A percentile compares a stretch with the other conserved stretches of the same genome.
Conservation (phyloP, 2,329 filamentous ascomycete genomes). For the Botryotinia narcissicola region DNA sequence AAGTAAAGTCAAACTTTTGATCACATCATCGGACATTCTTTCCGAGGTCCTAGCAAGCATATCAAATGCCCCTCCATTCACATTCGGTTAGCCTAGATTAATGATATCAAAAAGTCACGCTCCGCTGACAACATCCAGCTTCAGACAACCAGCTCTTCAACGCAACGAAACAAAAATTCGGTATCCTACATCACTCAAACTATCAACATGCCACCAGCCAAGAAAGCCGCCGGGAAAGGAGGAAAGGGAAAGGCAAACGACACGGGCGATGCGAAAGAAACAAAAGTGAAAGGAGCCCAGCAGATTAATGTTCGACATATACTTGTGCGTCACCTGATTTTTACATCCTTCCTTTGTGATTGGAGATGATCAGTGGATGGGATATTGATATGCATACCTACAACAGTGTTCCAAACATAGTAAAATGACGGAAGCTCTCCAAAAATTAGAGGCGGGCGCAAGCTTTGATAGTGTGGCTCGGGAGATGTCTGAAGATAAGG, state of each 20-base stretch:
- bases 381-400: neutral
- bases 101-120: neutral
- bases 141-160: neutral
- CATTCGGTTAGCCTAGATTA: neutral
- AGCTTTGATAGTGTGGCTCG: constrained; percentile 75
- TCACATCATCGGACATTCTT: neutral
- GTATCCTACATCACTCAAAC: neutral
- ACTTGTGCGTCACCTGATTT: constrained; percentile 31
- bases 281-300: constrained; percentile 59
- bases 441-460: constrained; percentile 61
- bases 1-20: neutral
- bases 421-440: constrained; percentile 75
- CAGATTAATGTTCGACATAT: constrained; percentile 75
- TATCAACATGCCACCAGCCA: constrained; percentile 34
- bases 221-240: constrained; percentile 34
- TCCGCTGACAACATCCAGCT: neutral
- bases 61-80: constrained; percentile 4
- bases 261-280: constrained; percentile 41
- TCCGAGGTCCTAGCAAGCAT: neutral
- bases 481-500: constrained; percentile 75
- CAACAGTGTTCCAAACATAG: constrained; percentile 67
- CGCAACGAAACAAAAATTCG: neutral
- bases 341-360: neutral
- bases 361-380: neutral
- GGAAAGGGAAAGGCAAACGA: constrained; percentile 37